These are phyloP conservation scores for Diaporthe longicolla DNA, from an alignment of 2,329 filamentous ascomycete genomes.

Conservation along the genomic window DNA sequence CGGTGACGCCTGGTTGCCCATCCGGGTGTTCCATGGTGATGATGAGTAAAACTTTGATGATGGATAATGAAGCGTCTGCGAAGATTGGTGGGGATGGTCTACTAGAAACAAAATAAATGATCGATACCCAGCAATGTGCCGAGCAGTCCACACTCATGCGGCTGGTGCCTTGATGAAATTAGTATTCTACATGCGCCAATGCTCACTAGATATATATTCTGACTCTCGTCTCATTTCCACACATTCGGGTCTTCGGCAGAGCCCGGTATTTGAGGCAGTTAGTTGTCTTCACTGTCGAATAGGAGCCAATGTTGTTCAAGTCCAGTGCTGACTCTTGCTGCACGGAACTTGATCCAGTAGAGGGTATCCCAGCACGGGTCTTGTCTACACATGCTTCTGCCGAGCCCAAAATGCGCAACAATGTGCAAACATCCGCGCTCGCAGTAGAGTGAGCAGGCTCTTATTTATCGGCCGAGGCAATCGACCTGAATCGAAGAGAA, in stretches of 20 bases:
- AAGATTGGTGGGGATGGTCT: slow-evolving; percentile 7
- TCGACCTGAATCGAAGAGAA: not conserved
- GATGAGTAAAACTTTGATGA: slow-evolving; percentile 70
- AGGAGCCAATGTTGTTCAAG: not conserved
- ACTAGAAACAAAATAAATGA: not conserved
- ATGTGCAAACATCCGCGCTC: not conserved
- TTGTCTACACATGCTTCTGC: too few species aligned
- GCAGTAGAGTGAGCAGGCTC: not conserved
- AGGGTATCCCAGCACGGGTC: not conserved
- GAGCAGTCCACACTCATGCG: too few species aligned
- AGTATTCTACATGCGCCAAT: not conserved
- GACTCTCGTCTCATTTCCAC: not conserved
- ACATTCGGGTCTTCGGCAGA: too few species aligned
- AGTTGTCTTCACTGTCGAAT: not conserved
- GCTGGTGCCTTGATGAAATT: not conserved
- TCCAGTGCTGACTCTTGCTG: not conserved
- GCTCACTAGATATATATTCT: not conserved
- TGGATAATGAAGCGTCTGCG: not conserved
- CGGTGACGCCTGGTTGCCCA: slow-evolving; percentile 79
- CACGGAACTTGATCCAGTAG: too few species aligned
- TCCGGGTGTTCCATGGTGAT: slow-evolving; percentile 87
- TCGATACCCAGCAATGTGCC: not conserved
- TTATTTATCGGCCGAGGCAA: not conserved
- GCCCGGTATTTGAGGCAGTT: not conserved
- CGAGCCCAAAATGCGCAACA: too few species aligned